Conservation (phyloP, 1,284 basidiomycete genomes). For the Serendipita sp. region DNA sequence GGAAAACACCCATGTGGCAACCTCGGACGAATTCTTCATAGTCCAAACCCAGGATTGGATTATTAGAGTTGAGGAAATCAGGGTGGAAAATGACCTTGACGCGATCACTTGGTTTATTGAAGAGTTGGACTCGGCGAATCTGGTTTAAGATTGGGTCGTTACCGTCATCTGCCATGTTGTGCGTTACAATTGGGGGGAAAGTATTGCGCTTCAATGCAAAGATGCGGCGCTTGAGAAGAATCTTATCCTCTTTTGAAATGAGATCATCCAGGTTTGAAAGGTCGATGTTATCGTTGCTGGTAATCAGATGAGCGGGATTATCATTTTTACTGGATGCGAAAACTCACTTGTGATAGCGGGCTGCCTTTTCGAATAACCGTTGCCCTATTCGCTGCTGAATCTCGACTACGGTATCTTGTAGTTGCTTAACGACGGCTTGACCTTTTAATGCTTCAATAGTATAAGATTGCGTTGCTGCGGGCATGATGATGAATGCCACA, state of each 20-base stretch:
- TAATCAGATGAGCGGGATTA: slow-evolving; percentile 9
- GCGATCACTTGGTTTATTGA: slow-evolving; percentile 70
- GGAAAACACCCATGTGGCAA: slow-evolving; percentile 96
- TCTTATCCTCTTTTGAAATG: slow-evolving; percentile 82
- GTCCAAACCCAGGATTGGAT: slow-evolving; percentile 91
- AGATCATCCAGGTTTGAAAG: slow-evolving; percentile 62
- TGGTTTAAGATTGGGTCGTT: slow-evolving; percentile 91
- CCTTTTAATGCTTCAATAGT: slow-evolving; percentile 97
- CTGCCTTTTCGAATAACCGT: slow-evolving; percentile 85
- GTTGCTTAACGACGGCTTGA: slow-evolving; percentile 92
- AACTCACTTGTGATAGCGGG: slow-evolving; percentile 73
- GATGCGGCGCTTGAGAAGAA: slow-evolving; percentile 90
- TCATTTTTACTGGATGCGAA: slow-evolving; percentile 7
- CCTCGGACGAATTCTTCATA: slow-evolving; percentile 98
- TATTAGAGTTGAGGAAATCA: slow-evolving; percentile 95
- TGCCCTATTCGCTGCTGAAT: slow-evolving; percentile 88
- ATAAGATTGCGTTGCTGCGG: slow-evolving; percentile 89
- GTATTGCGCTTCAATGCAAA: slow-evolving; percentile 91
- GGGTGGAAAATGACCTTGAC: slow-evolving; percentile 98
- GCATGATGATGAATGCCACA: slow-evolving; percentile 98
- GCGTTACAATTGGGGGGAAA: slow-evolving; percentile 85
- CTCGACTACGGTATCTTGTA: slow-evolving; percentile 87
- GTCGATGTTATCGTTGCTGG: slow-evolving; percentile 58
- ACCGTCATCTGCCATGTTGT: slow-evolving; percentile 93
- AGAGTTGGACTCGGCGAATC: slow-evolving; percentile 82